A percentile compares a stretch with the other conserved stretches of the same genome.
These are phyloP conservation scores for Aspergillus funiculosus DNA, from an alignment of 495 filamentous ascomycete species.

Conservation along the genomic window DNA sequence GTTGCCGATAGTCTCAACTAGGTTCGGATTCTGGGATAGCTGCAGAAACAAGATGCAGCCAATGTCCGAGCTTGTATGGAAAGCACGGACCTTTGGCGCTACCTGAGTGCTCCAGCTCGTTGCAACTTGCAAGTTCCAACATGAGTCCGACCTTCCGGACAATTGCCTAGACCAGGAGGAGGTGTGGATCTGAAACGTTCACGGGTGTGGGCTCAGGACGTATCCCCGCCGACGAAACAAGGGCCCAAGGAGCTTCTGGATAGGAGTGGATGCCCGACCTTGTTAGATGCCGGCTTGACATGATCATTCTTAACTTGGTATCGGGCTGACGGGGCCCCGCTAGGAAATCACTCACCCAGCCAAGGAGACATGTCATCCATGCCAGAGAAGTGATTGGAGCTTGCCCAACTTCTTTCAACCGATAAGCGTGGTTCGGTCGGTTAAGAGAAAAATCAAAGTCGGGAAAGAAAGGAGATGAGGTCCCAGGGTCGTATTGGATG, in stretches of 20 bases:
- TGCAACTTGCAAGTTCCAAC: no score
- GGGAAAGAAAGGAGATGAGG: no score
- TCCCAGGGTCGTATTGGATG: no score
- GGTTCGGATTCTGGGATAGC: not conserved
- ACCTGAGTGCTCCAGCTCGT: conserved; percentile 3
- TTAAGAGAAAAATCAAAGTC: conserved; percentile 16
- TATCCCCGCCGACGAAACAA: not conserved
- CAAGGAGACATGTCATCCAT: conserved; percentile 17
- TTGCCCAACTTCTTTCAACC: not conserved
- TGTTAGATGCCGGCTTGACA: not conserved
- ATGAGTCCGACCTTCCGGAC: not conserved
- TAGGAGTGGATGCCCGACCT: conserved; percentile 1
- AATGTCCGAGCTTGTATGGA: conserved; percentile 17
- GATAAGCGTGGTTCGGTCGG: conserved; percentile 25
- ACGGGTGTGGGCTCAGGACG: not conserved
- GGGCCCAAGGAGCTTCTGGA: not conserved
- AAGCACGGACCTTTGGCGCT: conserved; percentile 12
- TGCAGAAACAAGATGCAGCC: conserved; percentile 10
- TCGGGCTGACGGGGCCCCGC: conserved; percentile 10
- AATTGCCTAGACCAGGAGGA: conserved; percentile 11
- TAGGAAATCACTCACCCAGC: conserved; percentile 6
- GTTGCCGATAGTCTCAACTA: not conserved
- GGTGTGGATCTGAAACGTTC: not conserved
- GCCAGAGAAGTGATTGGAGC: conserved; percentile 9
- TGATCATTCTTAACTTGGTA: conserved; percentile 1